Conservation (phyloP, 2,329 filamentous ascomycete species). For the Microcyclospora tardicrescens region DNA sequence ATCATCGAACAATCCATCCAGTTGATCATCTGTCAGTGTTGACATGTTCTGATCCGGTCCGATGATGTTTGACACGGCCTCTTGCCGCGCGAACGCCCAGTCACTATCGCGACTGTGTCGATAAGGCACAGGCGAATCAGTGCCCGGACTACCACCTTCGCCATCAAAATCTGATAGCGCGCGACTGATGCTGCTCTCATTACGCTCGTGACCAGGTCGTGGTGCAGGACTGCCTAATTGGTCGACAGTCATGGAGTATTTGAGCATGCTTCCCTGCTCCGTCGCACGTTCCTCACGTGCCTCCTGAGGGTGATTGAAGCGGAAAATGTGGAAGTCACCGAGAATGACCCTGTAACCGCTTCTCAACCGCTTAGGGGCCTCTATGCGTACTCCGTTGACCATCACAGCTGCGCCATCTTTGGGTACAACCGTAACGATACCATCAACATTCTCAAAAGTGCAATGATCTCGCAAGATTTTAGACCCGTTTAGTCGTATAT, state of each 20-base stretch:
- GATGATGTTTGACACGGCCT: constrained; percentile 82
- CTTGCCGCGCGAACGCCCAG: constrained; percentile 84
- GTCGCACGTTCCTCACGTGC: constrained; percentile 73
- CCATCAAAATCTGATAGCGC: constrained; percentile 64
- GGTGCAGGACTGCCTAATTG: constrained; percentile 50
- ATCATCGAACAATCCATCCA: constrained; percentile 87
- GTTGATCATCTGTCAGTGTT: constrained; percentile 80
- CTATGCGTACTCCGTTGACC: constrained; percentile 88
- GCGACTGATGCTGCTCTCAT: constrained; percentile 51
- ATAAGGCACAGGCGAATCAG: constrained; percentile 61
- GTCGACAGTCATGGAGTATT: constrained; percentile 60
- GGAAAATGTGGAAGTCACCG: constrained; percentile 96
- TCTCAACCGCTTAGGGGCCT: constrained; percentile 71
- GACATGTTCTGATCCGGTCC: constrained; percentile 86
- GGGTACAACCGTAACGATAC: constrained; percentile 81
- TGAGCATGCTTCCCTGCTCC: constrained; percentile 65
- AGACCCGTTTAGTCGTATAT: constrained; percentile 86
- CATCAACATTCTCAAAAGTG: constrained; percentile 84
- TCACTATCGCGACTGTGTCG: constrained; percentile 68
- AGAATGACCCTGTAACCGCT: constrained; percentile 92
- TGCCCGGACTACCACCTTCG: constrained; percentile 56
- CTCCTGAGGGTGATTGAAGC: constrained; percentile 96
- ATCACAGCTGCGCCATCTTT: constrained; percentile 90
- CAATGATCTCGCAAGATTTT: constrained; percentile 90
- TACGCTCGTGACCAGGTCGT: constrained; percentile 59